phyloP scores from a whole-genome alignment of 2,329 filamentous ascomycete species.

The Aspergillus fijiensis region DNA sequence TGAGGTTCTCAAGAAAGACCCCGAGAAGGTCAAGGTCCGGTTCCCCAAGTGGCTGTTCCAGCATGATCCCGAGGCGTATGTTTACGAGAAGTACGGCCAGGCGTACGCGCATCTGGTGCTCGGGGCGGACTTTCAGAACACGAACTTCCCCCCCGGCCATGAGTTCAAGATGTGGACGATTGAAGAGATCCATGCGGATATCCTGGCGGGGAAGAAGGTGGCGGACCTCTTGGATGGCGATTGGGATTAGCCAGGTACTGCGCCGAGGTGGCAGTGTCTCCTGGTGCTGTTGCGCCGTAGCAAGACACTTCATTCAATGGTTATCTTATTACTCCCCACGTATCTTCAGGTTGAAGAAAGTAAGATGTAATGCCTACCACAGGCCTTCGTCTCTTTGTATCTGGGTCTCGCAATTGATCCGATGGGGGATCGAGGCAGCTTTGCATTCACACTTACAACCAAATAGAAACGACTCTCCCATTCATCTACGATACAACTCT shows the following conservation, averaged over 20 bases:
- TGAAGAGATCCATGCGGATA: slow-evolving; percentile 43
- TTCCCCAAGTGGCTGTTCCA: slow-evolving; percentile 11
- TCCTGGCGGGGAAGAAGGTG: slow-evolving; percentile 31
- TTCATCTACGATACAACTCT: too few relatives aligned
- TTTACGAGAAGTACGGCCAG: slow-evolving; percentile 13
- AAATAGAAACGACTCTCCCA: too few relatives aligned
- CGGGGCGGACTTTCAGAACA: slow-evolving; percentile 44
- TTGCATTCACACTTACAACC: too few relatives aligned
- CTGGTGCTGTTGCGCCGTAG: too few relatives aligned
- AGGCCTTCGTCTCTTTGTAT: too few relatives aligned
- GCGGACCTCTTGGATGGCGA: slow-evolving; percentile 15
- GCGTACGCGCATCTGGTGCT: slow-evolving; percentile 17
- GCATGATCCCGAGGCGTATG: slow-evolving; percentile 17
- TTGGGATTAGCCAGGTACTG: neutral
- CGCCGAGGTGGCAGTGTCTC: too few relatives aligned
- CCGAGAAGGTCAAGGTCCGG: slow-evolving; percentile 2
- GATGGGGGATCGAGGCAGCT: too few relatives aligned
- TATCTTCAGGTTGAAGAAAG: too few relatives aligned
- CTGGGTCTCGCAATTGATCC: too few relatives aligned
- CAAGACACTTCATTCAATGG: too few relatives aligned
- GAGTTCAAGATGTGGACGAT: slow-evolving; percentile 44
- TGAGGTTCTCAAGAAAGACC: neutral
- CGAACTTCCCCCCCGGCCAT: slow-evolving; percentile 48
- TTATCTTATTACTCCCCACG: too few relatives aligned
- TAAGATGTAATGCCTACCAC: too few relatives aligned